Evolutionary conservation across 148 eudicot genomes (phyloP).

Genomic region (Cornus kousa): DNA sequence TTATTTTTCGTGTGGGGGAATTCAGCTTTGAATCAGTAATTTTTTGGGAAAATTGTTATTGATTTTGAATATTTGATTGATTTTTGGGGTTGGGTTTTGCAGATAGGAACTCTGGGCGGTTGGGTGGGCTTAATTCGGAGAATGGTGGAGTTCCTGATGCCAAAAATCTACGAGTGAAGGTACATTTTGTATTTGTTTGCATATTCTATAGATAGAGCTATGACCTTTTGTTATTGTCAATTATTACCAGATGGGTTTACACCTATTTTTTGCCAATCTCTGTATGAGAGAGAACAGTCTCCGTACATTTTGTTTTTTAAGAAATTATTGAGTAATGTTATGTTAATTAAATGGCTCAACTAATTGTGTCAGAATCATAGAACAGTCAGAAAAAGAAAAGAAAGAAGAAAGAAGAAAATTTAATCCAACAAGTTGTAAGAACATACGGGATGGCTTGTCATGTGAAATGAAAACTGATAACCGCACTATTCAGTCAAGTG

Average conservation of each 20-base stretch:
- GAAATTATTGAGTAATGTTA: background rate
- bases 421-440: too few species aligned
- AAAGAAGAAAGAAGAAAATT: too few species aligned
- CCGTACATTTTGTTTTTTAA: too few species aligned
- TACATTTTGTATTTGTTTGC: slow-evolving; percentile 4
- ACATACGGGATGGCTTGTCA: too few species aligned
- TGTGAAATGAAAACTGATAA: too few species aligned
- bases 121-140: slow-evolving; percentile 48
- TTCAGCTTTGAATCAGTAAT: background rate
- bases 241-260: background rate
- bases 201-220: background rate
- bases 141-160: slow-evolving; percentile 43
- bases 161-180: slow-evolving; percentile 75
- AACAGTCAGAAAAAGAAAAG: too few species aligned
- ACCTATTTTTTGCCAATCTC: background rate
- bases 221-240: background rate
- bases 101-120: slow-evolving; percentile 51
- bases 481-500: too few species aligned
- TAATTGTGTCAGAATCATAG: too few species aligned
- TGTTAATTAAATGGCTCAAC: too few species aligned
- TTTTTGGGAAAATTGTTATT: background rate
- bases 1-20: background rate
- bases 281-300: background rate
- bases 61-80: background rate
- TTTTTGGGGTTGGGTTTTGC: slow-evolving; percentile 10